Percentiles rank a stretch among this genome's conserved stretches.
Conservation (phyloP, 139 green algal genomes). For the Picochlorum costavermella region DNA sequence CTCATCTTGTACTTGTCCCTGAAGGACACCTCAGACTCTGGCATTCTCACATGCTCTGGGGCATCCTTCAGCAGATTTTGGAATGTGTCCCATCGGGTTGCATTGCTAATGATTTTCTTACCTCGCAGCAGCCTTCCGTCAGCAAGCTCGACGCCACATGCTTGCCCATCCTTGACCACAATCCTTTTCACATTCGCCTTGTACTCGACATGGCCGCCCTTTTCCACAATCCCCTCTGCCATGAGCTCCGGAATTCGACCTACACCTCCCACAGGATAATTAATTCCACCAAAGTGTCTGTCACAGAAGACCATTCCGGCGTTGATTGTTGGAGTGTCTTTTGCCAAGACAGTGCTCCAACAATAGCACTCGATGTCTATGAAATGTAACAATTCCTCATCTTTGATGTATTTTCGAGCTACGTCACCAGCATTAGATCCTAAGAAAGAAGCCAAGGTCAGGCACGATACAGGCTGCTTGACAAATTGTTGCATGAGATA, state of each 20-base stretch:
- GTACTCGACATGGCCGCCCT: constrained; percentile 76
- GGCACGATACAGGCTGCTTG: constrained; percentile 62
- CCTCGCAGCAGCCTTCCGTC: constrained; percentile 60
- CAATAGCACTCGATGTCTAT: constrained; percentile 97
- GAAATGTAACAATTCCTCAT: constrained; percentile 82
- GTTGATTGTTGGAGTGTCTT: constrained; percentile 94
- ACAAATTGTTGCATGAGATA: constrained; percentile 78
- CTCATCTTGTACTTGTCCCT: constrained; percentile 81
- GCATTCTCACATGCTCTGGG: constrained; percentile 48
- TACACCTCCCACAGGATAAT: constrained; percentile 89
- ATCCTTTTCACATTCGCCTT: constrained; percentile 85
- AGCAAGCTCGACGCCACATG: constrained; percentile 65
- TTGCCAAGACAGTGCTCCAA: constrained; percentile 81
- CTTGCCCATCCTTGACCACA: constrained; percentile 45
- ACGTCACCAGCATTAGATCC: constrained; percentile 80
- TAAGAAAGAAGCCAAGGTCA: constrained; percentile 73
- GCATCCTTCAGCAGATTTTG: constrained; percentile 45
- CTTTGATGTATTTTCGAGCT: constrained; percentile 75
- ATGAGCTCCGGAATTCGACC: constrained; percentile 71
- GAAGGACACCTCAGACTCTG: constrained; percentile 49
- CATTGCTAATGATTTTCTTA: constrained; percentile 83
- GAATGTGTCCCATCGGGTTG: constrained; percentile 97
- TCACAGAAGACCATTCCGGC: constrained; percentile 83
- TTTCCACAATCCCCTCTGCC: constrained; percentile 57
- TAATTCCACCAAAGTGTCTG: constrained; percentile 91